Conservation (phyloP, 73 alveolate species). For the Paramecium sonneborni region DNA sequence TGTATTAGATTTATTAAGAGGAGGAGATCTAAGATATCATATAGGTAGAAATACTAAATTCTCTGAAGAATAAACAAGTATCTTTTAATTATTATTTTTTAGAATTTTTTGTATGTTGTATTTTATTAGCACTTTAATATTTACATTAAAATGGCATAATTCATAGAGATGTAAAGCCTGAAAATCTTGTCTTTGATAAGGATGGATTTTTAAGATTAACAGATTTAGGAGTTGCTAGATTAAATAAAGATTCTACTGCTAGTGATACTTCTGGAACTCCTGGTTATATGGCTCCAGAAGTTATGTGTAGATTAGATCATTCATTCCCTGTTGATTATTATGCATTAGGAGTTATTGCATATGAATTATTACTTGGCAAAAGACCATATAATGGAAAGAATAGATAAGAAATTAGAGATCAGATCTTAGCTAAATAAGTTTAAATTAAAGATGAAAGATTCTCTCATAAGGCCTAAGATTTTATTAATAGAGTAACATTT, state of each 20-base stretch:
- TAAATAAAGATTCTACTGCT: slow-evolving; percentile 71
- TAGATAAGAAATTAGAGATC: slow-evolving; percentile 79
- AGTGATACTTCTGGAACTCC: slow-evolving; percentile 87
- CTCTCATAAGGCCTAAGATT: slow-evolving; percentile 88
- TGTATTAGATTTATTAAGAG: slow-evolving; percentile 69
- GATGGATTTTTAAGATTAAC: slow-evolving; percentile 76
- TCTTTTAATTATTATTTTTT: not conserved
- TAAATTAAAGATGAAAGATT: slow-evolving; percentile 84
- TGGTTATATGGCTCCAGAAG: slow-evolving; percentile 89
- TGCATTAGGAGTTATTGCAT: slow-evolving; percentile 81
- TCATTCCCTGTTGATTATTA: slow-evolving; percentile 72
- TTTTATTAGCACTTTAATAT: slow-evolving; percentile 68
- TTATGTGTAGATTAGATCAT: slow-evolving; percentile 70
- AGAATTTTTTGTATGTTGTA: slow-evolving; percentile 72
- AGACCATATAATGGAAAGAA: slow-evolving; percentile 90
- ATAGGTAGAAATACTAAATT: slow-evolving; percentile 56
- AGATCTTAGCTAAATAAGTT: slow-evolving; percentile 75
- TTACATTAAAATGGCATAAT: slow-evolving; percentile 73
- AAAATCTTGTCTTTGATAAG: slow-evolving; percentile 76
- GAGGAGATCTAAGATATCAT: slow-evolving; percentile 79
- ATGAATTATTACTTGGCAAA: slow-evolving; percentile 77
- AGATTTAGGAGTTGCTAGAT: slow-evolving; percentile 84
- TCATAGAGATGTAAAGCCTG: slow-evolving; percentile 82
- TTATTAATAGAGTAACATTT: slow-evolving; percentile 81
- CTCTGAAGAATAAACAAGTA: slow-evolving; percentile 64